Evolutionary conservation across 192 early-diverging fungal genomes (phyloP).

Genomic region (Backusella morwellensis): DNA sequence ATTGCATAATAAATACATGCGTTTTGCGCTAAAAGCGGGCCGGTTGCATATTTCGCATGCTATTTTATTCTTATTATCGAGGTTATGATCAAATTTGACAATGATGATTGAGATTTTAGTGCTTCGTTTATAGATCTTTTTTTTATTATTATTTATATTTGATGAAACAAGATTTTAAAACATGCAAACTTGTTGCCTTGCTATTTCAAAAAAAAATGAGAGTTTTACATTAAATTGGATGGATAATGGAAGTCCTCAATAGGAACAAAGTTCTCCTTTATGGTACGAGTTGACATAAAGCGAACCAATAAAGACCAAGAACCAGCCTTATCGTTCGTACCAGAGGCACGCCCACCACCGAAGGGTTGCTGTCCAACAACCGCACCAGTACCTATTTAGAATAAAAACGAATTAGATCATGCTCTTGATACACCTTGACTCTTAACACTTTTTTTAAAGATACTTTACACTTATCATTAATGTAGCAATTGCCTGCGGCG

Average conservation of each 20-base stretch:
- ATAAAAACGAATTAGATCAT: background rate
- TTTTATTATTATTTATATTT: background rate
- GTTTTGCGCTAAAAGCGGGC: too few relatives aligned
- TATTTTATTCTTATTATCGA: too few relatives aligned
- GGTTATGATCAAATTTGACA: too few relatives aligned
- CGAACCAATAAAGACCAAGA: constrained; percentile 63
- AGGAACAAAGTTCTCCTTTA: constrained; percentile 94
- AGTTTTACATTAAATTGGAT: constrained; percentile 59
- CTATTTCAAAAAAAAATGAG: background rate
- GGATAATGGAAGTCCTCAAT: constrained; percentile 83
- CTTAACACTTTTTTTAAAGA: background rate
- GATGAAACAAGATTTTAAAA: background rate
- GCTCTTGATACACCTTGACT: background rate
- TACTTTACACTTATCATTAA: constrained; percentile 89
- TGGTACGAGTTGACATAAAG: constrained; percentile 89
- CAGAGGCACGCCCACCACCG: constrained; percentile 89
- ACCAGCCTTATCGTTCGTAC: constrained; percentile 98
- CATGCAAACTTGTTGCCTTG: background rate
- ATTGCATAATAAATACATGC: too few relatives aligned
- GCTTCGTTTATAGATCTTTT: background rate
- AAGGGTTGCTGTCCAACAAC: constrained; percentile 98
- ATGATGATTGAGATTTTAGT: too few relatives aligned
- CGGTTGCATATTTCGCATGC: too few relatives aligned
- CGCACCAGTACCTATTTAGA: constrained; percentile 71
- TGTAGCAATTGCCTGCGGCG: constrained; percentile 96